These are phyloP conservation scores for Periconia macrospinosa DNA, from an alignment of 2,329 filamentous ascomycete species.

Conservation along the genomic window DNA sequence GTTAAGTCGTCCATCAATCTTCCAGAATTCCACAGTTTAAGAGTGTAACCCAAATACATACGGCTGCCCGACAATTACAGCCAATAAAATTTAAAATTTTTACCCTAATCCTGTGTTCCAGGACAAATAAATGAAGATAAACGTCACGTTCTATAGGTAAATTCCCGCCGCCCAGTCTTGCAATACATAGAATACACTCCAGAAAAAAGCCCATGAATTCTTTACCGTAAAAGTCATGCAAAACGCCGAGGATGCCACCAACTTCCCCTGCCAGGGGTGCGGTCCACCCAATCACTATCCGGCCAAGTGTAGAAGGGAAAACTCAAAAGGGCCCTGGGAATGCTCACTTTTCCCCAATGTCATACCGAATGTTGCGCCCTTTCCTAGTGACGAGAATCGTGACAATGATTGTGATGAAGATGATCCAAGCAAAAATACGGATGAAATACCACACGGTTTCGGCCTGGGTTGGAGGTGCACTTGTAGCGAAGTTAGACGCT, in stretches of 20 bases:
- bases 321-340: neutral
- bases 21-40: too few species aligned
- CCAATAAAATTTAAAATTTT: neutral
- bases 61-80: neutral
- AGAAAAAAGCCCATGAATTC: neutral
- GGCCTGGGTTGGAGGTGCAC: conserved; percentile 27
- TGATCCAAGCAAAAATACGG: conserved; percentile 19
- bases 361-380: conserved; percentile 8
- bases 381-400: conserved; percentile 17
- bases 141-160: neutral
- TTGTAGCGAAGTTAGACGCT: conserved; percentile 32
- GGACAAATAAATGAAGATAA: neutral
- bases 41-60: too few species aligned
- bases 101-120: neutral
- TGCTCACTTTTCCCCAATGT: neutral
- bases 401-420: conserved; percentile 17
- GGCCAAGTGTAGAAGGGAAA: too few species aligned
- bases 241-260: conserved; percentile 3
- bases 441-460: conserved; percentile 27
- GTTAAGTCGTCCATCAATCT: too few species aligned
- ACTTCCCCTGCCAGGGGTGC: neutral
- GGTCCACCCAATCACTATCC: neutral
- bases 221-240: neutral
- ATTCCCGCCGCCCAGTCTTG: neutral
- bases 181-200: neutral